A percentile compares a stretch with the other conserved stretches of the same genome.
phyloP scores from a whole-genome alignment of 495 filamentous ascomycete species.

The Podospora didyma region DNA sequence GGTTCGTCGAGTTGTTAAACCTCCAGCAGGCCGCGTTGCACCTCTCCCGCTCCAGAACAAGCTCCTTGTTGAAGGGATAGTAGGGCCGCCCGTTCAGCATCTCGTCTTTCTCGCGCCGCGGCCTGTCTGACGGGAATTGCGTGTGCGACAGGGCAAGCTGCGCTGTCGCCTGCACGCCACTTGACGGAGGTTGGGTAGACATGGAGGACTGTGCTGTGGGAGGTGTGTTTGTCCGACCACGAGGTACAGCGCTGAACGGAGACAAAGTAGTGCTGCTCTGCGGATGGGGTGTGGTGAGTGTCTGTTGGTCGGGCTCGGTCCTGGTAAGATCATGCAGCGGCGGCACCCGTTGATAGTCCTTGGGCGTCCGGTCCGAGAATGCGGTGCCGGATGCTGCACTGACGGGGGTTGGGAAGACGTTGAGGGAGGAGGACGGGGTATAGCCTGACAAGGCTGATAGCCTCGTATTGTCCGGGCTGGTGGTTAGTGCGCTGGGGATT shows the following conservation, averaged over 20 bases:
- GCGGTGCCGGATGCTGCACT: conserved; percentile 41
- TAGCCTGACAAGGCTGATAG: conserved; percentile 48
- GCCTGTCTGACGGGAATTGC: conserved; percentile 38
- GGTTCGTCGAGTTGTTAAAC: conserved; percentile 88
- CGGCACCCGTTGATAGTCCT: conserved; percentile 50
- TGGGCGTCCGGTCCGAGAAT: conserved; percentile 46
- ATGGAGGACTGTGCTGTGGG: conserved; percentile 28
- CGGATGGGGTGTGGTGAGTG: conserved; percentile 15
- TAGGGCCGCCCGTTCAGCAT: conserved; percentile 86
- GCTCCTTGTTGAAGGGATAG: conserved; percentile 68
- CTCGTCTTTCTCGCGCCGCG: conserved; percentile 80
- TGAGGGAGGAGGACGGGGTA: conserved; percentile 34
- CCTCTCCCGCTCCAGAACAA: conserved; percentile 80
- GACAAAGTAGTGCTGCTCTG: conserved; percentile 20
- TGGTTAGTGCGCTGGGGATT: conserved; percentile 46
- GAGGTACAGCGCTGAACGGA: conserved; percentile 37
- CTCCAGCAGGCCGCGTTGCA: conserved; percentile 81
- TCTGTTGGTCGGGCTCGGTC: conserved; percentile 39
- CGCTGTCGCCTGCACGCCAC: conserved; percentile 51
- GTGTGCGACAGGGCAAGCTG: conserved; percentile 56
- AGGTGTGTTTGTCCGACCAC: conserved; percentile 42
- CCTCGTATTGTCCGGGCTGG: conserved; percentile 49
- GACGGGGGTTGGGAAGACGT: conserved; percentile 50
- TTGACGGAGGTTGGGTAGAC: conserved; percentile 27
- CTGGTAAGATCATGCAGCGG: conserved; percentile 51